Evolutionary conservation across 371 early-diverging fungal species (phyloP).

Genomic region (Circinella minor): DNA sequence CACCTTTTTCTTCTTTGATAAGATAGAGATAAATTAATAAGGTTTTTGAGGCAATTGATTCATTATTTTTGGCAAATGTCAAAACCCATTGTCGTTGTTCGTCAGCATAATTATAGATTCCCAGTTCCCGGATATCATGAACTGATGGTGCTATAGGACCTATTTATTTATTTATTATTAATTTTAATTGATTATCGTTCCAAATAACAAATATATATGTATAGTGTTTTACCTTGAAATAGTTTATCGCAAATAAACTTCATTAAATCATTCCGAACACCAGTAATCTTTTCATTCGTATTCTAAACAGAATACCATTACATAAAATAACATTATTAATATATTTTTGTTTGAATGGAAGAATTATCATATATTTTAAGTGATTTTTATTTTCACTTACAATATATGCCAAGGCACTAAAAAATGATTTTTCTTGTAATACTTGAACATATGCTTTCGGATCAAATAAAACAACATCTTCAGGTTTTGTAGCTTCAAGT

Average conservation of each 20-base stretch:
- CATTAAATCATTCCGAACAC: too few species aligned
- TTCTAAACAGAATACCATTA: too few species aligned
- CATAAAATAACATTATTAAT: too few species aligned
- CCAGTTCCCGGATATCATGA: not conserved
- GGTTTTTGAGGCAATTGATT: not conserved
- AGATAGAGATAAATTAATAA: not conserved
- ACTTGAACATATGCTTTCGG: not conserved
- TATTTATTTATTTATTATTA: not conserved
- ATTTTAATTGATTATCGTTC: too few species aligned
- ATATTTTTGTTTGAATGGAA: too few species aligned
- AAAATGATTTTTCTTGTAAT: not conserved
- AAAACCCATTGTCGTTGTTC: not conserved
- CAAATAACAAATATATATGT: too few species aligned
- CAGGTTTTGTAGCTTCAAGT: not conserved
- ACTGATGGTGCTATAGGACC: not conserved
- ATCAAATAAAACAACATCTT: not conserved
- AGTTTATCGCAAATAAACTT: too few species aligned
- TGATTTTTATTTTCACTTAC: not conserved
- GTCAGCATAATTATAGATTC: not conserved
- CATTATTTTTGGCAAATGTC: not conserved
- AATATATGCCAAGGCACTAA: not conserved
- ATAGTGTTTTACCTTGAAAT: too few species aligned
- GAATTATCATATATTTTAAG: too few species aligned
- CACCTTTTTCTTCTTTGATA: not conserved
- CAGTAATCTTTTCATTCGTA: too few species aligned